Evolutionary conservation across 164 flowering plant species (phyloP), one percentile per base, ranked within the genome.

Genomic region (Umbilicus rupestris): DNA sequence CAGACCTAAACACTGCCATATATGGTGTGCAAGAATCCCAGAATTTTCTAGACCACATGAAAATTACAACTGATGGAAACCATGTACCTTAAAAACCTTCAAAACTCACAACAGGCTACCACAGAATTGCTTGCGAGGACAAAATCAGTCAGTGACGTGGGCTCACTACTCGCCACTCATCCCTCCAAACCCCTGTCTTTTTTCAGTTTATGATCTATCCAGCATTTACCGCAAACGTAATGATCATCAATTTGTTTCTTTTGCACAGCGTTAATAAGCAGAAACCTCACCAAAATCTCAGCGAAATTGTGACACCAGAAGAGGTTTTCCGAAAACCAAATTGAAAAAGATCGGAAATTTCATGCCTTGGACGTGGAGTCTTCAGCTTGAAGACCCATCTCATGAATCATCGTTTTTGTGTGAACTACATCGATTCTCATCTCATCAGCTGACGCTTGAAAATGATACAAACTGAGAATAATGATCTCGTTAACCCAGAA

Each of bases 321-420:
- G 33, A 7, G 16, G 4, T 52, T 52, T 52, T 24, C 7, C 59
- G 3, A 26, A 52, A 17, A 31, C 17, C 5, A 11, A 55, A 55
- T 26, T 55, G 33, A 55, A 28, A 55, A 55, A 55, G 60, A 55
- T 28, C 3, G 60, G 11, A 26, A 17, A 33, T 55, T 55, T 55
- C 2, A 10, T 26, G 33, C 33, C n/a, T n/a, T n/a, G n/a, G n/a
- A n/a, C 60, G n/a, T 55, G 60, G 28, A 55, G 60, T 55, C 60
- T 55, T 55, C 33, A 16, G 19, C 33, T 11, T 11, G 29, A 55
- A 55, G 5, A 55, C 33, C 60, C 33, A 55, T 55, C 17, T 0
- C 33, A 30, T 55, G 60, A 55, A 55, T 26, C 33, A 55, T 55
- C 60, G 60, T 3, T 28, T 55, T 55, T 55, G 60, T 55, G 60